Percentiles rank a stretch among this genome's conserved stretches.
Evolutionary conservation across 441 rosid genomes (phyloP).

Genomic region (Arabidopsis lyrata): DNA sequence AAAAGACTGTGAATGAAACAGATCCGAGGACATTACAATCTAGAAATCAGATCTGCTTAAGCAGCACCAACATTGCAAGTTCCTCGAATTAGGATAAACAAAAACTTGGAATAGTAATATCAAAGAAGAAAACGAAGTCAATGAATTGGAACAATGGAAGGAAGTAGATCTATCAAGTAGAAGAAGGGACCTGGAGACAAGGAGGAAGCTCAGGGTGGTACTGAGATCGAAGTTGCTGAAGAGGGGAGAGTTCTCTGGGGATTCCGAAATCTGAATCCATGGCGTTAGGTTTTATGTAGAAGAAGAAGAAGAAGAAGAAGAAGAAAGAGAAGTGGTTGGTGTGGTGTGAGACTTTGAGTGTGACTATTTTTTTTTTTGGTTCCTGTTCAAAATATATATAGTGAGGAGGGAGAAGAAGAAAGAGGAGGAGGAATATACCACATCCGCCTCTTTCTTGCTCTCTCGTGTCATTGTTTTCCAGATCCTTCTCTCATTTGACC

Average conservation of each 20-base stretch:
- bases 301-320: not conserved
- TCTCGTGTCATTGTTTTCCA: conserved; percentile 3
- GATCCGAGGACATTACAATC: conserved; percentile 17
- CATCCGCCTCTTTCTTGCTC: conserved; percentile 5
- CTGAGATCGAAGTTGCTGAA: conserved; percentile 83
- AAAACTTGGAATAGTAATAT: not conserved
- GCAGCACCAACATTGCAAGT: conserved; percentile 30
- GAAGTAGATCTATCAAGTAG: conserved; percentile 25
- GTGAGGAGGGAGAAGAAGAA: not conserved
- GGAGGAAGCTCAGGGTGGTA: conserved; percentile 93
- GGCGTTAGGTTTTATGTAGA: conserved; percentile 35
- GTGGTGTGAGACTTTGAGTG: conserved; percentile 22
- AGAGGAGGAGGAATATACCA: conserved; percentile 32
- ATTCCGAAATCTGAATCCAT: conserved; percentile 99
- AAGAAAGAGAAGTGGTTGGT: conserved; percentile 28
- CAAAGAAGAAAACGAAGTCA: not conserved
- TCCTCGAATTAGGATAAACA: not conserved
- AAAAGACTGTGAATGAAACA: conserved; percentile 1
- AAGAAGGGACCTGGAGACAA: conserved; percentile 79
- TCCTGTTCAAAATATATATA: conserved; percentile 28
- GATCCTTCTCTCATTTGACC: conserved; percentile 11
- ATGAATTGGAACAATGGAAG: not conserved
- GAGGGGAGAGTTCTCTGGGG: conserved; percentile 93
- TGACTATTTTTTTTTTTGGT: conserved; percentile 16
- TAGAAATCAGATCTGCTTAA: conserved; percentile 38